Evolutionary conservation across 1,284 basidiomycete species (phyloP), one percentile per base, ranked within the genome.

Genomic region (Cutaneotrichosporon spelunceum): DNA sequence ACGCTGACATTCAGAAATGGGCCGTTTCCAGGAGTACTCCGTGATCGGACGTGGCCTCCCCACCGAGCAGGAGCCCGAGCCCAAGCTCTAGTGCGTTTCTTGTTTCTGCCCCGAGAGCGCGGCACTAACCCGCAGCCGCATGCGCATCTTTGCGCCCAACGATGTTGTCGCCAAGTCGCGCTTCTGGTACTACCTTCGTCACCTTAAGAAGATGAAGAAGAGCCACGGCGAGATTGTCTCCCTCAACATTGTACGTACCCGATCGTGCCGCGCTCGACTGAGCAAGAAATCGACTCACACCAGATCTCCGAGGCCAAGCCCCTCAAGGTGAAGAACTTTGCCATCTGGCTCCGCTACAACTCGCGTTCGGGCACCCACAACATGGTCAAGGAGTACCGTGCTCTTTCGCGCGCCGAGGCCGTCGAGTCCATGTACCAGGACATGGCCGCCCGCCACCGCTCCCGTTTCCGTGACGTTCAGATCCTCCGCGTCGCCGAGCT

Each of bases 141-240:
- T 99, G 95, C 89, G 95, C 80, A 97, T 99, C 81, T 99, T 99
- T 79, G 95, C 96, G 69, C 91, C 91, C 72, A 99, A 99, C 81
- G 93, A 96, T 72, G 83, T 97, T 70, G 92, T 99, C 74, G 96
- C 96, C 76, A 98, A 99, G 86, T 96, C 91, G 64, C 89, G 95
- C 68, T 99, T 96, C 90, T 99, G 96, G 95, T 99, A 98, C 85
- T 99, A 96, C 87, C 86, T 99, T 70, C 93, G 95, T 79, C 90
- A 95, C 82, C 81, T 96, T 75, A 93, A 97, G 83, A 99, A 99
- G 86, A 94, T 95, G 83, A 99, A 99, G 87, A 97, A 96, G 84
- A 93, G 94, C 81, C 92, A 87, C 80, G 96, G 95, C 80, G 95
- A 99, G 85, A 93, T 99, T 80, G 93, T 99, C 80, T 92, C 91